Base-by-base conservation (phyloP, 768 basidiomycete genomes). In the Tulasnella sp. region DNA sequence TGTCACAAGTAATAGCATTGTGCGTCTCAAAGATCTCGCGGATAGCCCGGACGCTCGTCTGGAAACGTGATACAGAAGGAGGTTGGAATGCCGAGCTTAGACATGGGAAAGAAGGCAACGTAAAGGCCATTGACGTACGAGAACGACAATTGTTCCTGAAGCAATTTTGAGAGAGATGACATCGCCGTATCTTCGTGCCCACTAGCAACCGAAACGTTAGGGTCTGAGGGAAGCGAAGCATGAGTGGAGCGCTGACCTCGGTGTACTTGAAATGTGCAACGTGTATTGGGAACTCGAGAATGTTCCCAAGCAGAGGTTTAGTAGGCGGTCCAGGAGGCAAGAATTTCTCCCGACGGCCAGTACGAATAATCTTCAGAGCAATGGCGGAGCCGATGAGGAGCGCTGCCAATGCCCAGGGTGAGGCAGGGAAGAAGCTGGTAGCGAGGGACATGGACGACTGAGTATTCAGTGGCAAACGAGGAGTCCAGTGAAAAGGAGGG, bases 11-110 rank as follows among this genome's bases (percentile, higher is more conserved):
- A 3, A 72, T 31, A 25, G 71, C 71, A 25, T 64, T 64, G 12
- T 79, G 78, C 52, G 79, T 80, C 29, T 83, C 82, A 76, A 83
- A 72, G 19, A 83, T 71, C 38, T 82, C 81, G n/a, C 79, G 78
- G 8, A 82, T 80, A 19, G 78, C 76, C 6, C 74, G 72, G 22
- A 76, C 69, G 40, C 80, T 78, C 15, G 80, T 77, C 11, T 64
- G 49, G 14, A 64, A 1, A 64, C 31, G 58, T 64, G 58, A 64
- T 64, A 64, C 15, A 34, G 14, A 14, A 34, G 31, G 11, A 64
- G 31, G 31, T 8, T 17, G 29, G 25, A 34, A 64, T 12, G 29
- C 31, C 6, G 58, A 25, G 58, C 49, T 64, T 25, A 25, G 25
- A 14, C 8, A 14, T 7, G 17, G 4, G 58, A 14, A 76, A 58